phyloP scores from a whole-genome alignment of 2,329 filamentous ascomycete species.

The Arthroderma uncinatum region DNA sequence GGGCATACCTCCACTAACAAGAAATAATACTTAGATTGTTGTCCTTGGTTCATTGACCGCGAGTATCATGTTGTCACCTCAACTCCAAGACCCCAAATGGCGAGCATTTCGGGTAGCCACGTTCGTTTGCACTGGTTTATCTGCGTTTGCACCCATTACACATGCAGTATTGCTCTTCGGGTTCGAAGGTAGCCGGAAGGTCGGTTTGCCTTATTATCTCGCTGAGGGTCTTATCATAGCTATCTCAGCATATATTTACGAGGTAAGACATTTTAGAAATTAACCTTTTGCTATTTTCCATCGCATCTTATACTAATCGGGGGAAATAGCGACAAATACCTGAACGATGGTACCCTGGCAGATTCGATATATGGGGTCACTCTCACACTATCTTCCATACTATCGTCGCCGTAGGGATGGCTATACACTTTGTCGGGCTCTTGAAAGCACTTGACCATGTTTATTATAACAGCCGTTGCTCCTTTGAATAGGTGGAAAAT shows the following conservation, averaged over 20 bases:
- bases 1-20: neutral
- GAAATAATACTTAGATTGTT: constrained; percentile 19
- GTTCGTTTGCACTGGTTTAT: constrained; percentile 25
- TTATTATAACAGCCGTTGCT: neutral
- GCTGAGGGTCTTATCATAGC: neutral
- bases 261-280: neutral
- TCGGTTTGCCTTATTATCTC: neutral
- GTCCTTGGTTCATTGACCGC: constrained; percentile 22
- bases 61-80: constrained; percentile 26
- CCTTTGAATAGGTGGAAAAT: neutral
- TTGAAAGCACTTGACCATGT: constrained; percentile 14
- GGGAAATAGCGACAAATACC: constrained; percentile 15
- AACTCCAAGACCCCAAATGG: constrained; percentile 23
- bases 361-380: constrained; percentile 26
- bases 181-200: constrained; percentile 16
- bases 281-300: too few relatives aligned
- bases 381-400: constrained; percentile 29
- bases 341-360: constrained; percentile 22
- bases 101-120: constrained; percentile 20
- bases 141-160: constrained; percentile 25
- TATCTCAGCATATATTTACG: neutral
- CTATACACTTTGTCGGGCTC: constrained; percentile 32
- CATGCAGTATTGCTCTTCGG: constrained; percentile 23
- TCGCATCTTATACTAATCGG: neutral
- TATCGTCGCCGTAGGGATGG: constrained; percentile 31